These are phyloP conservation scores for Nigrospora sphaerica DNA, from an alignment of 2,329 filamentous ascomycete species.

Conservation along the genomic window DNA sequence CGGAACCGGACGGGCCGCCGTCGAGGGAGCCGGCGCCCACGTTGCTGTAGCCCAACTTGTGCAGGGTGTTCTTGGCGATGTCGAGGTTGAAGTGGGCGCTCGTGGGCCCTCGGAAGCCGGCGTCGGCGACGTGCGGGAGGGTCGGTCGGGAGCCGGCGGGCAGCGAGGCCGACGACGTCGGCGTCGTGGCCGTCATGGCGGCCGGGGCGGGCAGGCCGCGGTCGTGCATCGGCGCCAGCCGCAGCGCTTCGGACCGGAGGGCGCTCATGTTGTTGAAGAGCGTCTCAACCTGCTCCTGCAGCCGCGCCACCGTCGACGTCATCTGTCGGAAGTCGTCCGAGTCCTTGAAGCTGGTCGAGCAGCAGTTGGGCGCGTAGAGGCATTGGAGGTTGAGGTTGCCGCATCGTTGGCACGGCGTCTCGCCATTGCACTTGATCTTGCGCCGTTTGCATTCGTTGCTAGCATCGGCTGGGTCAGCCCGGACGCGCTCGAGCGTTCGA, in stretches of 20 bases:
- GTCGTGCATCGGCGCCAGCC: constrained; percentile 36
- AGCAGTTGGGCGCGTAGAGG: constrained; percentile 60
- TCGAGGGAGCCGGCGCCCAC: constrained; percentile 58
- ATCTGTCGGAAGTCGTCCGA: constrained; percentile 85
- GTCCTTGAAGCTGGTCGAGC: constrained; percentile 78
- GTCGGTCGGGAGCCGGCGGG: constrained; percentile 34
- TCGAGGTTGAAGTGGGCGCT: constrained; percentile 81
- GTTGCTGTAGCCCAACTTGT: constrained; percentile 79
- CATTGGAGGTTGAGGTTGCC: constrained; percentile 61
- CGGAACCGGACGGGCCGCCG: constrained; percentile 25
- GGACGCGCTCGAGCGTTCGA: no score
- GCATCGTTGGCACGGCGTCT: constrained; percentile 60
- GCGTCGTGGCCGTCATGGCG: constrained; percentile 24
- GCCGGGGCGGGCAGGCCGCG: constrained; percentile 32
- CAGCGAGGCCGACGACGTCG: constrained; percentile 26
- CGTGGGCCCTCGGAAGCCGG: constrained; percentile 75
- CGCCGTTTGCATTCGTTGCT: constrained; percentile 71
- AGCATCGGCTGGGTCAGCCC: neutral
- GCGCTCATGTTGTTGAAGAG: constrained; percentile 66
- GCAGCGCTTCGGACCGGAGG: constrained; percentile 50
- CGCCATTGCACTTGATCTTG: constrained; percentile 69
- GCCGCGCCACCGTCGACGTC: constrained; percentile 61
- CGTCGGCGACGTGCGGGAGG: constrained; percentile 44
- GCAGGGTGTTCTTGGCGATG: constrained; percentile 77
- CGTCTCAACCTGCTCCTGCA: constrained; percentile 79